These are phyloP conservation scores for Alternaria ventricosa DNA, from an alignment of 2,329 filamentous ascomycete species.

Conservation along the genomic window DNA sequence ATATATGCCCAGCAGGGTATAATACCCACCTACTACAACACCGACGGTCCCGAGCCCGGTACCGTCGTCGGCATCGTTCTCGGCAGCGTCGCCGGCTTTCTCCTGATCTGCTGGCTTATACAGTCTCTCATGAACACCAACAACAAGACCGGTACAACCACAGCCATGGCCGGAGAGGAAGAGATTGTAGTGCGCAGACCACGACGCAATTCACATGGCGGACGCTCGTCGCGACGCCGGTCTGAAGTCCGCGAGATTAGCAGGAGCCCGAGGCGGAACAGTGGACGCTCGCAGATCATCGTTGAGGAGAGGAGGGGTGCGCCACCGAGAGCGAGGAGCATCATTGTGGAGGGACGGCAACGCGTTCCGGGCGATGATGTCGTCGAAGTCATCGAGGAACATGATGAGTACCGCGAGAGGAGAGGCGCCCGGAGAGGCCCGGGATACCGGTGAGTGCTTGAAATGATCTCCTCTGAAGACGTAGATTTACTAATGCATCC, in stretches of 20 bases:
- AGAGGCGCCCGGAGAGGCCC: slow-evolving; percentile 48
- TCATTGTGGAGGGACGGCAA: slow-evolving; percentile 54
- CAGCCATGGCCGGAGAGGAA: slow-evolving; percentile 58
- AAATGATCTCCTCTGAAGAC: neutral
- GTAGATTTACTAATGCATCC: neutral
- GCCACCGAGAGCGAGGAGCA: slow-evolving; percentile 40
- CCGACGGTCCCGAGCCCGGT: slow-evolving; percentile 61
- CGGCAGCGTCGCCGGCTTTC: slow-evolving; percentile 60
- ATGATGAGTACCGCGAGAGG: slow-evolving; percentile 50
- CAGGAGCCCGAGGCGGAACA: slow-evolving; percentile 43
- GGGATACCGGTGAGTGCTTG: slow-evolving; percentile 57
- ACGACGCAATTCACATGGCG: slow-evolving; percentile 38
- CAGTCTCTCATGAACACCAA: slow-evolving; percentile 49
- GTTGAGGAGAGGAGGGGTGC: slow-evolving; percentile 48
- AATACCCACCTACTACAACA: slow-evolving; percentile 68
- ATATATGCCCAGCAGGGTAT: slow-evolving; percentile 43
- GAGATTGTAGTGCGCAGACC: slow-evolving; percentile 61
- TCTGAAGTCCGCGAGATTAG: slow-evolving; percentile 49
- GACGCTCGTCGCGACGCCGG: slow-evolving; percentile 40
- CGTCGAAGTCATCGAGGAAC: slow-evolving; percentile 66
- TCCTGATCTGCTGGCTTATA: slow-evolving; percentile 61
- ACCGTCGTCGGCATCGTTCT: slow-evolving; percentile 67
- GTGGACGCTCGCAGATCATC: slow-evolving; percentile 43
- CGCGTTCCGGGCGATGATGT: slow-evolving; percentile 60
- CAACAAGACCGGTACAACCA: slow-evolving; percentile 36